Percentiles rank a stretch among this genome's conserved stretches.
Evolutionary conservation across 1,139 yeast genomes (phyloP).

Genomic region (Lodderomyces elongisporus): DNA sequence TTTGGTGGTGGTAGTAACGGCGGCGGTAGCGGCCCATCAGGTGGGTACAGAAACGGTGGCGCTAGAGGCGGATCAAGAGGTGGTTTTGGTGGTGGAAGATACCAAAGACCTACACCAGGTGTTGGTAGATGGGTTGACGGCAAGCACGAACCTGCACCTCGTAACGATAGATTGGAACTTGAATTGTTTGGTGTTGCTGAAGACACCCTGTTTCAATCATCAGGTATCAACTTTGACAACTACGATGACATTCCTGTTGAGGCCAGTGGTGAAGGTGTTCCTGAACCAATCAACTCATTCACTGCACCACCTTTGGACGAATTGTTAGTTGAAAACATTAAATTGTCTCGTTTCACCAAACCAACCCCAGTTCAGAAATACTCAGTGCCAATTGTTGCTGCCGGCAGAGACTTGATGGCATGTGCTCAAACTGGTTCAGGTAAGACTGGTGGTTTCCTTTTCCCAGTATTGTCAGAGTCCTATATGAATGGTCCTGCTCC

Average conservation of each 20-base stretch:
- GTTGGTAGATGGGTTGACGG: conserved; percentile 84
- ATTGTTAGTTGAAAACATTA: conserved; percentile 81
- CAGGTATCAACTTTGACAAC: conserved; percentile 97
- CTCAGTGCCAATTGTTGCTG: conserved; percentile 94
- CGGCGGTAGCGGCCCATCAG: conserved; percentile 9
- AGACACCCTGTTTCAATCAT: conserved; percentile 77
- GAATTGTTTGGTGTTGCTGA: conserved; percentile 87
- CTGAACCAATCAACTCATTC: conserved; percentile 86
- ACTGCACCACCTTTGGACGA: conserved; percentile 90
- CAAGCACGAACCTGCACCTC: conserved; percentile 77
- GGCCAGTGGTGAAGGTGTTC: conserved; percentile 93
- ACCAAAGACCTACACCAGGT: conserved; percentile 29
- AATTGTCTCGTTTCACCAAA: conserved; percentile 81
- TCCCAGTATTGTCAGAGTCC: conserved; percentile 94
- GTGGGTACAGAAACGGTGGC: conserved; percentile 19
- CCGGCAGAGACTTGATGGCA: conserved; percentile 97
- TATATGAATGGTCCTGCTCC: conserved; percentile 85
- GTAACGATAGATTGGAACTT: conserved; percentile 64
- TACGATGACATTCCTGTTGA: conserved; percentile 98
- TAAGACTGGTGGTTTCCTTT: conserved; percentile 98
- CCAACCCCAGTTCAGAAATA: conserved; percentile 99
- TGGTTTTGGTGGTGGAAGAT: conserved; percentile 22
- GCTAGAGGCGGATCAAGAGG: conserved; percentile 21
- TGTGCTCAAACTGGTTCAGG: conserved; percentile 99
- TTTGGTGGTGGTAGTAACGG: conserved; percentile 15